phyloP scores from a whole-genome alignment of 345 rosid genomes.

The Boechera retrofracta region DNA sequence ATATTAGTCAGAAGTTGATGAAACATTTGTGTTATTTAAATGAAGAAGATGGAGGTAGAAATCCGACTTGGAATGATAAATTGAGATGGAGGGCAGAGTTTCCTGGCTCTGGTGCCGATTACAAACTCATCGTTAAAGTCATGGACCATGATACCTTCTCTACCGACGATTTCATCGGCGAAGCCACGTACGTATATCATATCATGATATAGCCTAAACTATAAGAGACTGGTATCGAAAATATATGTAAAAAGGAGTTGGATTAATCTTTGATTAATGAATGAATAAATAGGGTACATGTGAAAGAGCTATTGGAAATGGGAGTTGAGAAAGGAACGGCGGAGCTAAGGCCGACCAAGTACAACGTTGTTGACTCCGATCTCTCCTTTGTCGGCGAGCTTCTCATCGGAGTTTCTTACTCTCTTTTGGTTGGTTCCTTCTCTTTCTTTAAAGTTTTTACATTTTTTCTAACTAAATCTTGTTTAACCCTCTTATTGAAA shows the following conservation, averaged over 20 bases:
- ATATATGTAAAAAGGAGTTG: neutral
- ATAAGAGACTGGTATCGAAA: neutral
- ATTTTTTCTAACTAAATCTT: neutral
- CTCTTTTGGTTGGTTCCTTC: slow-evolving; percentile 32
- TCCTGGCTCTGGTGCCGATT: slow-evolving; percentile 65
- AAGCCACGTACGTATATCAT: slow-evolving; percentile 61
- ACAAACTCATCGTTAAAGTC: slow-evolving; percentile 68
- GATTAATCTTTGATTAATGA: neutral
- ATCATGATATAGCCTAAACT: neutral
- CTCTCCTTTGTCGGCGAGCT: slow-evolving; percentile 70
- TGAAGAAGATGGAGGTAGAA: slow-evolving; percentile 46
- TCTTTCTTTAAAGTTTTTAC: neutral
- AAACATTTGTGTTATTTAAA: neutral
- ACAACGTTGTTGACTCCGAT: slow-evolving; percentile 55
- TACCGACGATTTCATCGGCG: slow-evolving; percentile 70
- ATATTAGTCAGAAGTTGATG: neutral
- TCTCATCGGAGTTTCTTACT: slow-evolving; percentile 64
- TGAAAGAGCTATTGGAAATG: slow-evolving; percentile 69
- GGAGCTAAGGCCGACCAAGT: slow-evolving; percentile 63
- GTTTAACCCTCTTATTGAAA: neutral
- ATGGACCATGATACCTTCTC: slow-evolving; percentile 92
- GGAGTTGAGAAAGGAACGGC: slow-evolving; percentile 84
- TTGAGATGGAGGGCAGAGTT: slow-evolving; percentile 73
- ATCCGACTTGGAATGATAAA: slow-evolving; percentile 78
- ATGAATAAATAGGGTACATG: slow-evolving; percentile 57